A percentile compares a stretch with the other conserved stretches of the same genome.
Evolutionary conservation across 495 filamentous ascomycete genomes (phyloP).

Genomic region (Neurospora intermedia): DNA sequence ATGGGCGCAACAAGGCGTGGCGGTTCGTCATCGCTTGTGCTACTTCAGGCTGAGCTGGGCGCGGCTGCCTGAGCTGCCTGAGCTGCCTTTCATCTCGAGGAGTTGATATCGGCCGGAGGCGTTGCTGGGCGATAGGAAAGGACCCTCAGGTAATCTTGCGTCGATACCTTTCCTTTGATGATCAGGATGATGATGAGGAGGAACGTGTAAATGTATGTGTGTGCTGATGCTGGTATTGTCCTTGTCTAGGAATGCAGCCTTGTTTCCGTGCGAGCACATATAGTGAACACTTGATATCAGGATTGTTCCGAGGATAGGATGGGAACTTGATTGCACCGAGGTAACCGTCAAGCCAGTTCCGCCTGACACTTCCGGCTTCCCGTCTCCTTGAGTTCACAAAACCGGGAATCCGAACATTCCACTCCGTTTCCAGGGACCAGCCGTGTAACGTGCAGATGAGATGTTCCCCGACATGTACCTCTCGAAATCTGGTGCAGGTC

Average conservation of each 20-base stretch:
- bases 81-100: background rate
- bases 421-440: background rate
- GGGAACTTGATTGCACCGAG: background rate
- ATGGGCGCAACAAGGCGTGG: background rate
- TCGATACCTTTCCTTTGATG: background rate
- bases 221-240: background rate
- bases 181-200: background rate
- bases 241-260: background rate
- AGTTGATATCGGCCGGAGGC: background rate
- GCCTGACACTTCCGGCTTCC: background rate
- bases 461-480: background rate
- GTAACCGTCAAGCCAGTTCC: background rate
- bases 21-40: constrained; percentile 6
- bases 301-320: background rate
- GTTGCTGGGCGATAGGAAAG: background rate
- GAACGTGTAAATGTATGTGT: background rate
- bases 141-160: background rate
- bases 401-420: background rate
- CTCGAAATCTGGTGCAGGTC: background rate
- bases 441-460: background rate
- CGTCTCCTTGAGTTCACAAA: background rate
- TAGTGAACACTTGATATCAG: background rate
- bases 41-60: background rate
- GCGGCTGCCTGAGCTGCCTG: background rate
- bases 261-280: background rate